Evolutionary conservation across 345 rosid species (phyloP), one percentile per base, ranked within the genome.

Genomic region (Physaria fendleri): DNA sequence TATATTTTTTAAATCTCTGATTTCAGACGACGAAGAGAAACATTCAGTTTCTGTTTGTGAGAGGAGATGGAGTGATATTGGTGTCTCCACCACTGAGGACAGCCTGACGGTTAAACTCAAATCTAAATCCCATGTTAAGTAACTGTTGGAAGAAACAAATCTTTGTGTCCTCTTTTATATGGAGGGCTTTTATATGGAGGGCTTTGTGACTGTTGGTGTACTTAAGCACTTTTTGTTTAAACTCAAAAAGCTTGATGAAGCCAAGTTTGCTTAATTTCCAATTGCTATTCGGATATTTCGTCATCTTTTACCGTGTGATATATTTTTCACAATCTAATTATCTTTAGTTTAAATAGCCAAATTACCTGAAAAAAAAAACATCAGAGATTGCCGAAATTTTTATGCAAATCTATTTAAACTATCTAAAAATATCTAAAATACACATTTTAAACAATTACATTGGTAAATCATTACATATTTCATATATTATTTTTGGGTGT

Each of bases 41-140:
- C 0, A 81, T 94, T 34, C 93, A 90, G 6, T 94, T 79, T 68
- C 96, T 94, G 13, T 94, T 94, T 74, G 99, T 94, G 37, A 79
- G 99, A 76, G 99, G 99, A 34, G 99, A 94, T 56, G 96, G 99
- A 56, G 97, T 94, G 66, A 94, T 94, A 60, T 79, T 94, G 80
- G 99, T 94, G 56, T 87, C 99, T 41, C 99, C 97, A 55, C 99
- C 99, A 9, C 65, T 87, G 32, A 84, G 99, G 75, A 81, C 99
- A 29, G 80, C 97, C 25, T 93, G 76, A 81, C n/a, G n/a, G 41
- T 61, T 35, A 43, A 13, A 29, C 30, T 35, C 24, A 20, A 11
- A 34, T 21, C 42, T 45, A 49, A 66, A 5, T 34, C 20, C 52
- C 1, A 29, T 15, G 25, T n/a, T 2, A 37, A 47, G 6, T n/a